phyloP scores from a whole-genome alignment of 306 rosid genomes.

The Delonix regia region DNA sequence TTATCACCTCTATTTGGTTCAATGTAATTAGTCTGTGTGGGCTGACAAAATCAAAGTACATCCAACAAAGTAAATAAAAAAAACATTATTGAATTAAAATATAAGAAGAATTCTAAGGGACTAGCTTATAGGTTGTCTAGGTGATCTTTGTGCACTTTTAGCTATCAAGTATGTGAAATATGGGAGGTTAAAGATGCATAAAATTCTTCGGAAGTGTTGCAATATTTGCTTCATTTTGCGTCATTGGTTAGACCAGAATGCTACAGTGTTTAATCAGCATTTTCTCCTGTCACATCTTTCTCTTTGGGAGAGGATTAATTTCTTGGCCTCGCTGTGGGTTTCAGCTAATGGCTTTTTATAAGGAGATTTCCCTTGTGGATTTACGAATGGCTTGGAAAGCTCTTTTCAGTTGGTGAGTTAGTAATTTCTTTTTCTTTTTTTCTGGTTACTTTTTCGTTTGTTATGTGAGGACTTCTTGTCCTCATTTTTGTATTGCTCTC shows the following conservation, averaged over 20 bases:
- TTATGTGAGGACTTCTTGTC: neutral
- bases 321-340: neutral
- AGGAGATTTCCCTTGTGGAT: neutral
- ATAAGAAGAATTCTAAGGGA: neutral
- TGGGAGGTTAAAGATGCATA: neutral
- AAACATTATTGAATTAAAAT: neutral
- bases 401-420: neutral
- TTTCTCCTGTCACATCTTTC: neutral
- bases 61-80: neutral
- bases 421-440: neutral
- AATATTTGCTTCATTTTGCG: neutral
- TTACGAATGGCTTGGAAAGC: neutral
- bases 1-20: slow-evolving; percentile 4
- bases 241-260: neutral
- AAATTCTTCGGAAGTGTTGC: neutral
- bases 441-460: neutral
- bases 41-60: neutral
- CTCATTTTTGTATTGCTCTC: neutral
- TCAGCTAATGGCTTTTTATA: neutral
- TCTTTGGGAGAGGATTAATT: neutral
- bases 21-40: neutral
- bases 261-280: neutral
- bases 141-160: neutral
- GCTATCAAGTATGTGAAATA: neutral
- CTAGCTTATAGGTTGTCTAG: neutral